Evolutionary conservation across 768 basidiomycete species (phyloP), one percentile per base, ranked within the genome.

Genomic region (Mycena maculata): DNA sequence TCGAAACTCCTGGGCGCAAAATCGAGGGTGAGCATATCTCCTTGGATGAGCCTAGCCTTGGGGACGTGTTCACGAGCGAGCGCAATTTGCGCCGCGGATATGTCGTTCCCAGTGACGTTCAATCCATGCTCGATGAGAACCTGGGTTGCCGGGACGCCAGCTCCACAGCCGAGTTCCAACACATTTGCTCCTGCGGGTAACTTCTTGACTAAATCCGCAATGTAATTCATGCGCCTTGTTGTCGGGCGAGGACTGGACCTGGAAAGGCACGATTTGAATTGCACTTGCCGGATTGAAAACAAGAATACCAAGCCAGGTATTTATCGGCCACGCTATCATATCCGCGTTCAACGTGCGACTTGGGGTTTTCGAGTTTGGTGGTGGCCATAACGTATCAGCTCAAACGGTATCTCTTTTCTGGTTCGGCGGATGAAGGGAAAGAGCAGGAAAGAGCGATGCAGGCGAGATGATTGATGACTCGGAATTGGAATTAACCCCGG

Each of bases 161-260:
- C 74, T 9, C 76, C 77, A 49, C 77, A 78, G 42, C 77, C 77
- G 22, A 78, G 69, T 47, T 77, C 77, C 39, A 78, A 49, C 31
- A 78, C 63, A 22, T 62, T 55, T 20, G 74, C 70, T n/a, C 70
- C 69, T 25, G 65, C 41, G 12, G 69, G 65, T 15, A 77, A 65
- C 16, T 63, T 61, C 11, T 54, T 41, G 61, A 74, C 23, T 15
- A 77, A 69, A 15, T 68, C 70, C 1, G 49, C 68, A 53, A 77
- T 72, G 53, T 74, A 70, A 2, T 38, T 59, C 42, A 64, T 61
- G 16, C 70, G 68, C 7, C 67, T 71, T 8, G 71, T 65, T n/a
- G 73, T 73, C 3, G 68, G 71, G 25, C 76, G 70, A 28, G 72
- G 68, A 16, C 65, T 38, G 27, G 73, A 68, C 74, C 75, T 70